A percentile compares a stretch with the other conserved stretches of the same genome.
phyloP scores from a whole-genome alignment of 768 basidiomycete species.

The Termitomyces sp. region DNA sequence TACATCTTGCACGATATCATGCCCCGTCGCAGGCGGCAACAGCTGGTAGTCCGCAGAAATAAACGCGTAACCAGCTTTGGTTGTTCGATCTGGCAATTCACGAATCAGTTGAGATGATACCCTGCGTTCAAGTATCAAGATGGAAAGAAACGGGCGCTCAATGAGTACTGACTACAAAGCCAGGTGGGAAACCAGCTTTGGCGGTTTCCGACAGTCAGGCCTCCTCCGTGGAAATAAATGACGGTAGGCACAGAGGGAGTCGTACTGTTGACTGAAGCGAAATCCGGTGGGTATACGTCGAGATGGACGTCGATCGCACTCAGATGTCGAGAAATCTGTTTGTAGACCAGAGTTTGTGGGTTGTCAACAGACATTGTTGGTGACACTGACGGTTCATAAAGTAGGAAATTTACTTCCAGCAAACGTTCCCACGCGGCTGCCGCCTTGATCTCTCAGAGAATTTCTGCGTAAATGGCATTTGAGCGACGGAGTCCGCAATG shows the following conservation, averaged over 20 bases:
- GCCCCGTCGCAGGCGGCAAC: slow-evolving; percentile 45
- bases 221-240: slow-evolving; percentile 49
- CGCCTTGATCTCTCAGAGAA: no score
- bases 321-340: slow-evolving; percentile 5
- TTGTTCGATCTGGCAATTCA: slow-evolving; percentile 36
- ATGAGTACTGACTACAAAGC: slow-evolving; percentile 41
- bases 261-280: neutral
- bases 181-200: slow-evolving; percentile 62
- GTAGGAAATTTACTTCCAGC: neutral
- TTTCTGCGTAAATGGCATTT: no score
- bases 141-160: neutral
- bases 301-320: slow-evolving; percentile 8
- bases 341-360: slow-evolving; percentile 15
- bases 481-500: no score
- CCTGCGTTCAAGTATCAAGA: slow-evolving; percentile 13
- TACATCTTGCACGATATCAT: slow-evolving; percentile 54
- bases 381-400: no score
- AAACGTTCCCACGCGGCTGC: neutral
- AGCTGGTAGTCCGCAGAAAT: slow-evolving; percentile 62
- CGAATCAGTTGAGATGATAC: neutral
- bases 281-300: slow-evolving; percentile 19
- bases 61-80: slow-evolving; percentile 45
- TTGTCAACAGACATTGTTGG: neutral
- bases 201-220: slow-evolving; percentile 53
- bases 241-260: slow-evolving; percentile 24